A percentile compares a stretch with the other conserved stretches of the same genome.
Evolutionary conservation across 805 yeast species (phyloP).

Genomic region (Spathaspora hagerdaliae): DNA sequence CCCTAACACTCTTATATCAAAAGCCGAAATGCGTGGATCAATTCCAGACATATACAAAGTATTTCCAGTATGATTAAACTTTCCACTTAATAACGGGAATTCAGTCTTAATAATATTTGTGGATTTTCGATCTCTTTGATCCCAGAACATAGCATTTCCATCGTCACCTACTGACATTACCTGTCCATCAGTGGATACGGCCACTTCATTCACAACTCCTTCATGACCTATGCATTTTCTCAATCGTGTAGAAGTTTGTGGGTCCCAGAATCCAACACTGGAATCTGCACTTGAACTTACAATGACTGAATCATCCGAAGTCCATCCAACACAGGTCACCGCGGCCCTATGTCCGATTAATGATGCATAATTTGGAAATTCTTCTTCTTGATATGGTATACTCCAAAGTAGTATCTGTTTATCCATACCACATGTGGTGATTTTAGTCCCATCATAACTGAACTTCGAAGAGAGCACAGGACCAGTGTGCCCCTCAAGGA

Average conservation of each 20-base stretch:
- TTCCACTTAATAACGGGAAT: conserved; percentile 55
- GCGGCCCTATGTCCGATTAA: conserved; percentile 61
- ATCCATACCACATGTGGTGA: conserved; percentile 67
- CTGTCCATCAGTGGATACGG: conserved; percentile 19
- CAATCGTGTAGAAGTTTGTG: conserved; percentile 49
- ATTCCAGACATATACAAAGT: conserved; percentile 60
- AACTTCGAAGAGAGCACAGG: conserved; percentile 52
- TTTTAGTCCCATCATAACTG: conserved; percentile 43
- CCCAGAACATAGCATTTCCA: conserved; percentile 62
- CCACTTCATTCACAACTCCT: conserved; percentile 53
- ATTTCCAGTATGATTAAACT: conserved; percentile 33
- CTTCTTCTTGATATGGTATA: conserved; percentile 25
- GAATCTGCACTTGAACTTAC: conserved; percentile 59
- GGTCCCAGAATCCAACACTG: conserved; percentile 61
- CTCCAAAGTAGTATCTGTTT: conserved; percentile 46
- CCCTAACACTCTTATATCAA: conserved; percentile 48
- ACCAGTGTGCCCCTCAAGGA: conserved; percentile 50
- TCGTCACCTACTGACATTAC: conserved; percentile 63
- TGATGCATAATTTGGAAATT: conserved; percentile 40
- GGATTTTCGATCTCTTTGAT: conserved; percentile 48
- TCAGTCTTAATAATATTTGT: conserved; percentile 38
- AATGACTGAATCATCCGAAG: conserved; percentile 32
- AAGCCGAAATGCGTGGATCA: conserved; percentile 58
- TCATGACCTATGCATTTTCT: conserved; percentile 53
- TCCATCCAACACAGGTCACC: conserved; percentile 58